Conservation (phyloP, 1,284 basidiomycete genomes). For the Wallemia ichthyophaga region DNA sequence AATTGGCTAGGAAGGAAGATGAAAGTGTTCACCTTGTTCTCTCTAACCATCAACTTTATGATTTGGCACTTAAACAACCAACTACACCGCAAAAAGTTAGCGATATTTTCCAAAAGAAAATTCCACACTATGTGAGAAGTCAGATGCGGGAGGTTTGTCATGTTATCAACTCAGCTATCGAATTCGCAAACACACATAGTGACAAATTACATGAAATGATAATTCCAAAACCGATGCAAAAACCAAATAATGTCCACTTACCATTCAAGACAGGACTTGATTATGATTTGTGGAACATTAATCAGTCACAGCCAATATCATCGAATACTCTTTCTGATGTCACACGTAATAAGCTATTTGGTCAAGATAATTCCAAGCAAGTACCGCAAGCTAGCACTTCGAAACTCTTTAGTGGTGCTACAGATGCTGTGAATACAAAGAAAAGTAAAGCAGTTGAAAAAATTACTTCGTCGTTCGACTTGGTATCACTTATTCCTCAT, state of each 20-base stretch:
- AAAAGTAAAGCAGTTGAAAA: background rate
- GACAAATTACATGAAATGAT: background rate
- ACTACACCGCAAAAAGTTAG: background rate
- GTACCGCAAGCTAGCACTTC: background rate
- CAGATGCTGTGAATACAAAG: background rate
- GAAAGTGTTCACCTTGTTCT: slow-evolving; percentile 27
- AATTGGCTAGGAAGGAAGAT: slow-evolving; percentile 48
- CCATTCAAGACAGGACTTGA: background rate
- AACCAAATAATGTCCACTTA: background rate
- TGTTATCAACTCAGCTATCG: background rate
- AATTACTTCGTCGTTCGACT: background rate
- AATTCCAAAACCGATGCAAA: background rate
- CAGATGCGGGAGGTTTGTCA: background rate
- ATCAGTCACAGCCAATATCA: background rate
- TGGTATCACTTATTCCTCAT: background rate
- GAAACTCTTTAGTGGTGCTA: background rate
- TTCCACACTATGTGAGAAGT: background rate
- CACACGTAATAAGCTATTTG: background rate
- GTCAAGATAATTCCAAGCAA: background rate
- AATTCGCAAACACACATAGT: background rate
- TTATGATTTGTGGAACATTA: background rate
- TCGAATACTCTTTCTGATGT: background rate
- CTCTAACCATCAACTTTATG: background rate
- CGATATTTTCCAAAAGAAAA: background rate
- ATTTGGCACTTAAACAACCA: background rate